Conservation (phyloP, 108 stramenopile species). For the Discostella pseudostelligera region DNA sequence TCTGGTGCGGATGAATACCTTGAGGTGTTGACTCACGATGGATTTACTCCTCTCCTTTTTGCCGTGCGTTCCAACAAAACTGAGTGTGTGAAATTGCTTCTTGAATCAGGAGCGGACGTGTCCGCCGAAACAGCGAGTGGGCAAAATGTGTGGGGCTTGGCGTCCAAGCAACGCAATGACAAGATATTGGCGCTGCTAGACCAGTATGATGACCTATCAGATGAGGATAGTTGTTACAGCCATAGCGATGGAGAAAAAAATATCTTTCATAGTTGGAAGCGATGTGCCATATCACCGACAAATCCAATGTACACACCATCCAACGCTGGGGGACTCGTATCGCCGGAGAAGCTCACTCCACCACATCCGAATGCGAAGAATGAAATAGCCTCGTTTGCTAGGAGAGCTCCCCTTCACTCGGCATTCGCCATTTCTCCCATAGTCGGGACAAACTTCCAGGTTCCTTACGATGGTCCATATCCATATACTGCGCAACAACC, state of each 20-base stretch:
- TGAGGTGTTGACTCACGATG: slow-evolving; percentile 42
- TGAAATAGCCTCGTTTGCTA: not conserved
- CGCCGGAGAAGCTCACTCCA: not conserved
- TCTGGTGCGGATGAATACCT: slow-evolving; percentile 53
- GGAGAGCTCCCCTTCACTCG: not conserved
- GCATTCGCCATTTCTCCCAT: not conserved
- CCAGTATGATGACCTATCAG: slow-evolving; percentile 17
- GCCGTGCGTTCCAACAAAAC: slow-evolving; percentile 31
- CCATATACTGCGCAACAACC: too few species aligned
- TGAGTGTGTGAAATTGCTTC: slow-evolving; percentile 39
- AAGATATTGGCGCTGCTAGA: slow-evolving; percentile 21
- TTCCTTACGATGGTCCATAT: not conserved
- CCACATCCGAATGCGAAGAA: not conserved
- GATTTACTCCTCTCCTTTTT: slow-evolving; percentile 44
- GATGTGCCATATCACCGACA: slow-evolving; percentile 16
- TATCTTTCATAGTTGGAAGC: slow-evolving; percentile 29
- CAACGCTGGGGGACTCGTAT: not conserved
- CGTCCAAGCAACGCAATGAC: slow-evolving; percentile 20
- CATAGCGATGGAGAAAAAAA: slow-evolving; percentile 5
- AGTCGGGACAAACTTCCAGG: not conserved
- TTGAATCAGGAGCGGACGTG: slow-evolving; percentile 46
- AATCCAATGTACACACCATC: not conserved
- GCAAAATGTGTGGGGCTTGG: slow-evolving; percentile 18
- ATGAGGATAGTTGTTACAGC: not conserved
- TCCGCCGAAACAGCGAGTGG: slow-evolving; percentile 25